Base-by-base conservation (phyloP, 257 asterid genomes). In the Nyctanthes arbortristis region DNA sequence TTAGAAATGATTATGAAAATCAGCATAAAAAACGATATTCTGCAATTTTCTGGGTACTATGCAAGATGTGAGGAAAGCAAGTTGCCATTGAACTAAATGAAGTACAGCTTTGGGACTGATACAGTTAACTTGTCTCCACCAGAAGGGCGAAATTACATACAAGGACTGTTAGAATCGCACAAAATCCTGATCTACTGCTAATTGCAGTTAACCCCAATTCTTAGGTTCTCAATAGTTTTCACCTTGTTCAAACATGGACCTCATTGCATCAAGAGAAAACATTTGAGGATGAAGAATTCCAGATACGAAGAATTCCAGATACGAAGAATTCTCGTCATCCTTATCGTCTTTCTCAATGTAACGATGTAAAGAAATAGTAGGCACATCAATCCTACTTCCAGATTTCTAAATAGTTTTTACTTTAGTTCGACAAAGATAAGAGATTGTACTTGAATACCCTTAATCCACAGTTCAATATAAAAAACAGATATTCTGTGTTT, bases 211-310 rank as follows among this genome's bases (percentile, higher is more conserved):
- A n/a, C n/a, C n/a, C n/a, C n/a, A n/a, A n/a, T n/a, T 43, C n/a
- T 43, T 43, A 43, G 54, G 54, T 43, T 16, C 54, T n/a, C 54
- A 43, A 13, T 43, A 2, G 24, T 20, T 43, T 43, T 43, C n/a
- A 43, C 24, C 24, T 43, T 43, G 10, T 61, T 61, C 65, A n/a
- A 61, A 28, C 24, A 20, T 20, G 30, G 65, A 60, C 24, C 7
- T 6, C 2, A n/a, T 32, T 22, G 34, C 43, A 16, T 30, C 24
- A n/a, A 36, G 65, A n/a, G 28, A 60, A 60, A 9, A 43, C 43
- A 61, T 40, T 61, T 32, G 40, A 57, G 47, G 32, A 59, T 39
- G 71, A 70, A 74, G 31, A 10, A 49, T 9, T 39, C 22, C 14
- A 52, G 4, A 20, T 5, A 52, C 25, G 49, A 22, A 35, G 39